Evolutionary conservation across 179 eudicot genomes (phyloP), one percentile per base, ranked within the genome.

Genomic region (Spinacia oleracea): DNA sequence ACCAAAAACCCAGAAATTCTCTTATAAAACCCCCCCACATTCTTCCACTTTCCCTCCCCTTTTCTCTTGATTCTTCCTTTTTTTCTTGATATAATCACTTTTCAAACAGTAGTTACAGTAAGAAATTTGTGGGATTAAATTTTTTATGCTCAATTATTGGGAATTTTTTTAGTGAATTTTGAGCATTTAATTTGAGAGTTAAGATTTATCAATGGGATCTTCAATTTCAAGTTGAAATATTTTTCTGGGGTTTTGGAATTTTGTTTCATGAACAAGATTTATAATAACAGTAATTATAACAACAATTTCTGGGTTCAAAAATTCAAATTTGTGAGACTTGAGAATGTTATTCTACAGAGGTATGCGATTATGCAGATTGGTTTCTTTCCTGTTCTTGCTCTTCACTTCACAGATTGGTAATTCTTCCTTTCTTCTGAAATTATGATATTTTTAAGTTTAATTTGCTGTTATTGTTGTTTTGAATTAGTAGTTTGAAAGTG

Each of bases 401-500:
- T 38, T 81, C 50, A 59, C 64, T 31, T 72, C 81, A n/a, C 75
- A 79, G 27, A 66, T 69, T 71, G 87, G 84, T 84, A 84, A 27
- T 56, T 11, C 48, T 78, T 48, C 60, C 45, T 15, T 56, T 10
- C 51, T 31, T 12, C 18, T 0, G 29, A 23, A 23, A 2, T 55
- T 5, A 4, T 14, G 5, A 8, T 25, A 23, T 62, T 58, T 64
- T 40, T 20, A 5, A 53, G 46, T 6, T 70, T 76, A 35, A 5
- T 8, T 63, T 43, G 10, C 21, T 45, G 40, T 18, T 76, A 1
- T 70, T 66, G 3, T 38, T 38, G 10, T 65, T 32, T 21, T 51
- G 46, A 32, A 29, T 73, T 1, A 20, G 50, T 38, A 27, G 11
- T 56, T 42, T 55, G 67, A 58, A 34, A 32, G 59, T 18, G 6